A percentile compares a stretch with the other conserved stretches of the same genome.
Evolutionary conservation across 352 stramenopile species (phyloP).

Genomic region (Globisporangium emineosum): DNA sequence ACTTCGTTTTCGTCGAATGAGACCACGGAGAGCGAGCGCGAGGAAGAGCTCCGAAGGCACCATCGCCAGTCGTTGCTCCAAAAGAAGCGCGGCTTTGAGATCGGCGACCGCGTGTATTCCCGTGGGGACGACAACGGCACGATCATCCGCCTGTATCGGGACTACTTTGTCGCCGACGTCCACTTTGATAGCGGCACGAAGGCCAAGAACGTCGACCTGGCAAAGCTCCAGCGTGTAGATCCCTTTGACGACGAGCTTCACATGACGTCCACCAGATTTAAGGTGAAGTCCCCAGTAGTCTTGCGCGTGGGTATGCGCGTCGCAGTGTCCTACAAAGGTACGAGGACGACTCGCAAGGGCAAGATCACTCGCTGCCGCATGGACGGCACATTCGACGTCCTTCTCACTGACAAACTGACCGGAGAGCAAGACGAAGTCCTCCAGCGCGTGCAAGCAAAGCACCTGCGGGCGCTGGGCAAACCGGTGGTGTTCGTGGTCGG

Average conservation of each 20-base stretch:
- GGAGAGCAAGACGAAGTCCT: slow-evolving; percentile 31
- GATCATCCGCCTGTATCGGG: slow-evolving; percentile 54
- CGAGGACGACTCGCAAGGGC: slow-evolving; percentile 40
- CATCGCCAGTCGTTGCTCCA: background rate
- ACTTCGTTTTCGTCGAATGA: slow-evolving; percentile 9
- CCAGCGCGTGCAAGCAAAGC: slow-evolving; percentile 28
- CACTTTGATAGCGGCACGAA: slow-evolving; percentile 60
- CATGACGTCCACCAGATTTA: background rate
- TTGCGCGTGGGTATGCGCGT: slow-evolving; percentile 31
- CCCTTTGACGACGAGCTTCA: slow-evolving; percentile 1
- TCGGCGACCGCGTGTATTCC: slow-evolving; percentile 51
- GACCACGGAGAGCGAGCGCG: slow-evolving; percentile 10
- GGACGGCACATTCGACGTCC: slow-evolving; percentile 62
- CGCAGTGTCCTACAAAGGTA: slow-evolving; percentile 43
- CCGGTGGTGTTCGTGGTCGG: slow-evolving; percentile 34
- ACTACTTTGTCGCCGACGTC: slow-evolving; percentile 70
- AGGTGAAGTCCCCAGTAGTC: background rate
- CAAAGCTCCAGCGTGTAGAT: slow-evolving; percentile 27
- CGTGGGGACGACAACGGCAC: slow-evolving; percentile 37
- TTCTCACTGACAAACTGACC: slow-evolving; percentile 43
- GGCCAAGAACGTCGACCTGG: slow-evolving; percentile 59
- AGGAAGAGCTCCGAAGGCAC: slow-evolving; percentile 3
- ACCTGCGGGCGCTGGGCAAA: slow-evolving; percentile 23
- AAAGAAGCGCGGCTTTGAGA: slow-evolving; percentile 28
- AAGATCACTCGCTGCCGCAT: slow-evolving; percentile 51